Evolutionary conservation across 371 early-diverging fungal species (phyloP), one percentile per base, ranked within the genome.

Genomic region (Thermomucor indicae-seudaticae): DNA sequence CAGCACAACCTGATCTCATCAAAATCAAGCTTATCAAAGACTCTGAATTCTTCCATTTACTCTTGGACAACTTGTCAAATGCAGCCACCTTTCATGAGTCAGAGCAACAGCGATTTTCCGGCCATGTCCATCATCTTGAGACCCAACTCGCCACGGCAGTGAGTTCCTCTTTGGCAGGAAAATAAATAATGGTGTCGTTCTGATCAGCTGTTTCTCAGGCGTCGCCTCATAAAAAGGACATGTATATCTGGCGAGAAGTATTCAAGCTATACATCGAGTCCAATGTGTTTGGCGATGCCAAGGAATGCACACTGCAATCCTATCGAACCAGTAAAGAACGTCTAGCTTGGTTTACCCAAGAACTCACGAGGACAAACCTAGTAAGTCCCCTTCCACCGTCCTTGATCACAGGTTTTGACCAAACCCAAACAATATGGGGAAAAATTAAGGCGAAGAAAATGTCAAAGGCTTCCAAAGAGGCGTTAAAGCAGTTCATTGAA

Each of bases 181-280:
- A 23, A 27, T 23, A 44, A 27, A 19, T 22, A 31, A 32, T 29
- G 34, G 38, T 42, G 29, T 48, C 42, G 17, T 37, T 37, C n/a
- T 47, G 25, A 29, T 47, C 27, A 24, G 27, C 32, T 19, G 10
- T 7, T 25, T 12, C 4, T 39, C 24, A 61, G 62, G 49, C 57
- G 11, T 79, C 85, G 0, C 85, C 83, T 0, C 66, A 70, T 30
- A 78, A 77, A 53, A 43, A 77, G 45, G 84, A 85, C 53, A 72
- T 86, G 57, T 81, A 85, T 46, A 58, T 67, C 8, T 88, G 89
- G 89, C 74, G 89, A 31, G 78, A 84, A 46, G 80, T 89, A 38
- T 80, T 89, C 48, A 74, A 75, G 32, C 50, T 83, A 17, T 89
- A 89, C 47, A 58, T 77, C 41, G 83, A 84, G 35, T 78, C 84